Evolutionary conservation across 495 filamentous ascomycete genomes (phyloP).

Genomic region (Extremus antarcticus): DNA sequence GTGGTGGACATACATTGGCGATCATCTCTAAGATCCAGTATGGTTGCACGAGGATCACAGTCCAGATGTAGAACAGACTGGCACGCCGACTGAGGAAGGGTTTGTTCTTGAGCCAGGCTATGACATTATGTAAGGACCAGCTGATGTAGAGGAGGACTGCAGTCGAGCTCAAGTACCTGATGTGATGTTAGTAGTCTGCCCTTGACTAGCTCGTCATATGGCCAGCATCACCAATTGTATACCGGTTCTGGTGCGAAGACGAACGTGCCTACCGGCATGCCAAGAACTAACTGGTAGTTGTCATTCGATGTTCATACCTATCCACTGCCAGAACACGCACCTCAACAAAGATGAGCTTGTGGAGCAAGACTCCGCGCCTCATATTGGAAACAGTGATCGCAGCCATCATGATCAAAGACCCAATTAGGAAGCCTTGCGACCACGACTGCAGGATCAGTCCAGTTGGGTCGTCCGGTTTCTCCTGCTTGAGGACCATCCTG

Average conservation of each 20-base stretch:
- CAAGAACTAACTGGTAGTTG: too few relatives aligned
- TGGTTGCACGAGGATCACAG: conserved; percentile 26
- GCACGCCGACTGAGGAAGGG: conserved; percentile 29
- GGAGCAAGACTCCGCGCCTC: conserved; percentile 27
- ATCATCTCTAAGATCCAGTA: conserved; percentile 33
- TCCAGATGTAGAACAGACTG: conserved; percentile 27
- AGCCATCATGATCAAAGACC: conserved; percentile 30
- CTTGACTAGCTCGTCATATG: too few relatives aligned
- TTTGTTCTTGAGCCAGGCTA: conserved; percentile 34
- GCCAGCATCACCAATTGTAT: not conserved
- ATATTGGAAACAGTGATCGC: conserved; percentile 31
- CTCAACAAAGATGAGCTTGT: conserved; percentile 39
- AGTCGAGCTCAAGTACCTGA: conserved; percentile 30
- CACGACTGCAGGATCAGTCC: conserved; percentile 38
- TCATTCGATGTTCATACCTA: too few relatives aligned
- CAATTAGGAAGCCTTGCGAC: conserved; percentile 38
- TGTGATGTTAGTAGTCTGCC: too few relatives aligned
- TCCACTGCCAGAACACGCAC: too few relatives aligned
- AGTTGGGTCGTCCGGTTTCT: too few relatives aligned
- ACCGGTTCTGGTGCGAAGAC: too few relatives aligned
- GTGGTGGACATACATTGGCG: conserved; percentile 29
- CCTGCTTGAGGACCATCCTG: too few relatives aligned
- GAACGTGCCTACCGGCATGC: conserved; percentile 30
- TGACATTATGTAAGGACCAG: conserved; percentile 29
- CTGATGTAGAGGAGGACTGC: conserved; percentile 26